Conservation (phyloP, 2,329 filamentous ascomycete genomes). For the Tolypocladium ophioglossoides region DNA sequence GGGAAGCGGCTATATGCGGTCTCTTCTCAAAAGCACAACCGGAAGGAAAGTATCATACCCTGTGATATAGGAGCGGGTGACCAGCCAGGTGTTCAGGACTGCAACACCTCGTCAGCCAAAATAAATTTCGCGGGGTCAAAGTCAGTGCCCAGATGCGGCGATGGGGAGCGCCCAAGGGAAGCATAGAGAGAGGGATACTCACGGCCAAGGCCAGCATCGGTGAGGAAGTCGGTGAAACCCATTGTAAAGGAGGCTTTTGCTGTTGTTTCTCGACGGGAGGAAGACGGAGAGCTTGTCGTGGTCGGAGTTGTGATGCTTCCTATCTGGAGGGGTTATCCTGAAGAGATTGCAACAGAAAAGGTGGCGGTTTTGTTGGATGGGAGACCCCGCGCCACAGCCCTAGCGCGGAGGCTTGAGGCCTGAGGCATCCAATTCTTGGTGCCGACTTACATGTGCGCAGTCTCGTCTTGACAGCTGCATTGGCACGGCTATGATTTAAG, state of each 20-base stretch:
- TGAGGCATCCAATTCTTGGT: neutral
- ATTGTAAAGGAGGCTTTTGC: conserved; percentile 29
- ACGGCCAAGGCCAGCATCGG: conserved; percentile 45
- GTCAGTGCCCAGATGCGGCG: neutral
- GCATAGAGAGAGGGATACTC: conserved; percentile 2
- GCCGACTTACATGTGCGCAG: neutral
- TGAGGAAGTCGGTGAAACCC: conserved; percentile 57
- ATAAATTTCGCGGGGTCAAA: neutral
- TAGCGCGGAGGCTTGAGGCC: conserved; percentile 3
- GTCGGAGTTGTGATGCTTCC: neutral
- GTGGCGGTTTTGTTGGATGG: neutral
- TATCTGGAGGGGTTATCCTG: conserved; percentile 1
- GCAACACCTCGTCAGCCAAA: conserved; percentile 2
- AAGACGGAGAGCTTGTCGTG: neutral
- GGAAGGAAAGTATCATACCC: conserved; percentile 46
- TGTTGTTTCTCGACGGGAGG: neutral
- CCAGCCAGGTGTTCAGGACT: conserved; percentile 60
- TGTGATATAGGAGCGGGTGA: conserved; percentile 66
- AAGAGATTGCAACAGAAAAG: conserved; percentile 1
- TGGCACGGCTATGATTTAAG: neutral
- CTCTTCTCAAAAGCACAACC: neutral
- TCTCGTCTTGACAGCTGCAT: neutral
- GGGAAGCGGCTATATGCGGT: neutral
- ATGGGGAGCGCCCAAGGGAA: neutral
- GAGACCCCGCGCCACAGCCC: conserved; percentile 2